Evolutionary conservation across 148 eudicot species (phyloP).

Genomic region (Nepenthes gracilis): DNA sequence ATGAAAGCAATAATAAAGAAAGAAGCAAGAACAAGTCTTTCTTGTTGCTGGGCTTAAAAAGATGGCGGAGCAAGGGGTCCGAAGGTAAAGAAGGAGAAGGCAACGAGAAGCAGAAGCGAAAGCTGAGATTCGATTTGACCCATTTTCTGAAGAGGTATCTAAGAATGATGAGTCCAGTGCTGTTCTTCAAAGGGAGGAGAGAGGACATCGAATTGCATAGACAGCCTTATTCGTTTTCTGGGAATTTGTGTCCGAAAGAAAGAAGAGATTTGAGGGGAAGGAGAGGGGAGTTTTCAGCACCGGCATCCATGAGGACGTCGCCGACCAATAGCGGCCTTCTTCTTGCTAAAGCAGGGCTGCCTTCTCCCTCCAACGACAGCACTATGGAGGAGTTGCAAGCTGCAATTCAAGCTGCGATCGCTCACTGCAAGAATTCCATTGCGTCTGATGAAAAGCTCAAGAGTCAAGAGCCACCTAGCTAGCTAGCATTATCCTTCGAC

Average conservation of each 20-base stretch:
- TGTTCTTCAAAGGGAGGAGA: conserved; percentile 12
- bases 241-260: conserved; percentile 7
- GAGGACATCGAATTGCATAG: conserved; percentile 27
- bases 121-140: conserved; percentile 35
- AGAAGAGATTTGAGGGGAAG: conserved; percentile 18
- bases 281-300: conserved; percentile 55
- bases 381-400: conserved; percentile 86
- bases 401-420: conserved; percentile 88
- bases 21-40: conserved; percentile 43
- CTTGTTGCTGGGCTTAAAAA: conserved; percentile 34
- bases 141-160: conserved; percentile 37
- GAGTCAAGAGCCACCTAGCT: neutral
- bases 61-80: conserved; percentile 16
- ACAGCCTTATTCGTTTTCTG: conserved; percentile 18
- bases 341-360: conserved; percentile 6
- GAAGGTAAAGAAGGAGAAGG: neutral
- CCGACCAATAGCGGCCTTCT: conserved; percentile 27
- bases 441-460: conserved; percentile 22
- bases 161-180: conserved; percentile 41
- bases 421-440: conserved; percentile 81
- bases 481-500: neutral
- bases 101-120: conserved; percentile 12
- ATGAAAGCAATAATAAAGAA: neutral
- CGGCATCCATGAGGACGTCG: conserved; percentile 73
- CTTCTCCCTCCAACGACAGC: conserved; percentile 36